Conservation (phyloP, 257 asterid genomes). For the Solanum sejunctum region DNA sequence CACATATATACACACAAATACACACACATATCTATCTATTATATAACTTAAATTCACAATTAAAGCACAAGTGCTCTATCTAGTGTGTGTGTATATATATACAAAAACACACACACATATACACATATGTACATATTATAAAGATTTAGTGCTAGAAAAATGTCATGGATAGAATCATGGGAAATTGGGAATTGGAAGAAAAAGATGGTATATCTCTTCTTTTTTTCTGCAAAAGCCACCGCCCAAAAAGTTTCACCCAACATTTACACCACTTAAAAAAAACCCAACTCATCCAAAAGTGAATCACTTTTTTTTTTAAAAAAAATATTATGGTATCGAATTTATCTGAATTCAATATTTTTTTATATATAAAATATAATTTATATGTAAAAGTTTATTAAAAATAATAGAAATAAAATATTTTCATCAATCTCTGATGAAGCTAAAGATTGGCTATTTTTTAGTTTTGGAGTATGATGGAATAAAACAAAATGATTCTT, state of each 20-base stretch:
- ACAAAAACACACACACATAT: too few relatives aligned
- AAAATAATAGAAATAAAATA: too few relatives aligned
- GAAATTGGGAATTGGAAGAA: neutral
- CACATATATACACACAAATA: neutral
- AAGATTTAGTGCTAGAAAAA: neutral
- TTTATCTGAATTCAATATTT: neutral
- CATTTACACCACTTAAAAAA: neutral
- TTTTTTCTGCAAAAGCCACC: conserved; percentile 4
- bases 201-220: neutral
- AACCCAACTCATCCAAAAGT: neutral
- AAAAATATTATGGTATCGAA: neutral
- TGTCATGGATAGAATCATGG: conserved; percentile 16
- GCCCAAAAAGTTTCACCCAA: conserved; percentile 12
- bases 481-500: too few relatives aligned
- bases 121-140: too few relatives aligned
- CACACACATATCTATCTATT: neutral
- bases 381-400: neutral
- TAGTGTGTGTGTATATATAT: neutral
- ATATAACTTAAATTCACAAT: neutral
- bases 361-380: neutral
- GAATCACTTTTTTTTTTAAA: neutral
- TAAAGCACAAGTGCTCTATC: neutral
- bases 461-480: too few relatives aligned
- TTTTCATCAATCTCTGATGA: too few relatives aligned
- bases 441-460: too few relatives aligned